These are phyloP conservation scores for Talaromyces rugulosus DNA, from an alignment of 2,329 filamentous ascomycete species.

Conservation along the genomic window DNA sequence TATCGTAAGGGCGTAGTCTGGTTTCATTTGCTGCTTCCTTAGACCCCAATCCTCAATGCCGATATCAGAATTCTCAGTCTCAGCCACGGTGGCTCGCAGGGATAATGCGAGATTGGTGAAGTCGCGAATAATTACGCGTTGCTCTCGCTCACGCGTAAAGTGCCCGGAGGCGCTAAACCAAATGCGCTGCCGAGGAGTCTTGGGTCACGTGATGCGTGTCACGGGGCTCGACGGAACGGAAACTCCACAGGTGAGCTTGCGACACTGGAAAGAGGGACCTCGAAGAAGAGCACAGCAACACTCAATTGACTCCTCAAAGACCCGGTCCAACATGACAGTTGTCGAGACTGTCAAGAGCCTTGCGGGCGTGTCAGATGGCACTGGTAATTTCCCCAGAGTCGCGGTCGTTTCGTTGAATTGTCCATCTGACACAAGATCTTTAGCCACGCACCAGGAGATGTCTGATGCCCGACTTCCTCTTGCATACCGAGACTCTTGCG, in stretches of 20 bases:
- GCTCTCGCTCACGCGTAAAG: conserved; percentile 31
- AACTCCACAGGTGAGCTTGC: conserved; percentile 2
- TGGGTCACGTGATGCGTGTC: conserved; percentile 20
- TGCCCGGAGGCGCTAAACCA: conserved; percentile 26
- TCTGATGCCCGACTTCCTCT: conserved; percentile 82
- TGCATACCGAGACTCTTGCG: conserved; percentile 92
- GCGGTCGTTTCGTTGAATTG: neutral
- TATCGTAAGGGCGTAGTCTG: neutral
- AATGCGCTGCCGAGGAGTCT: conserved; percentile 1
- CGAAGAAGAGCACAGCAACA: neutral
- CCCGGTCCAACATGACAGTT: conserved; percentile 40
- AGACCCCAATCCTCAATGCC: neutral
- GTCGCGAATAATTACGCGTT: conserved; percentile 6
- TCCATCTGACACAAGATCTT: conserved; percentile 15
- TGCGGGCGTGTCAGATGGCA: conserved; percentile 40
- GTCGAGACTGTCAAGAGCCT: conserved; percentile 46
- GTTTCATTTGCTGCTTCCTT: neutral
- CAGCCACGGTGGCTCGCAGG: conserved; percentile 29
- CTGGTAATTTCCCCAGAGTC: conserved; percentile 24
- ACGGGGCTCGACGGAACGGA: conserved; percentile 16
- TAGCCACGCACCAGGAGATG: conserved; percentile 73
- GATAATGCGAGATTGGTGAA: conserved; percentile 19
- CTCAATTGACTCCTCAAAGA: conserved; percentile 1
- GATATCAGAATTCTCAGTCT: conserved; percentile 11
- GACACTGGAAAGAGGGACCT: conserved; percentile 1